These are phyloP conservation scores for Heliamphora pulchella DNA, from an alignment of 179 eudicot genomes.

Conservation along the genomic window DNA sequence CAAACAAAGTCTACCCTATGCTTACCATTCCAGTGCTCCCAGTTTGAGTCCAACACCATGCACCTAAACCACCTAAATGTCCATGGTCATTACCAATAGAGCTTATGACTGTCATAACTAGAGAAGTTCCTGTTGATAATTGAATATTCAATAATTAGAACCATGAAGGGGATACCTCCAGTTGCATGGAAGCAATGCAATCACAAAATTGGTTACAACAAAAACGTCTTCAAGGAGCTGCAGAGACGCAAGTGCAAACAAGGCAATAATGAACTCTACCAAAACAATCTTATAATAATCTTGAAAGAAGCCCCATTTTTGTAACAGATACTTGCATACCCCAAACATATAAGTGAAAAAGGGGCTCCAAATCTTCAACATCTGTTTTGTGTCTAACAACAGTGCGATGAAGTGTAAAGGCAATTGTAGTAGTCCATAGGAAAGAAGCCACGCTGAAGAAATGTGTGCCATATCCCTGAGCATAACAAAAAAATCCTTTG, in stretches of 20 bases:
- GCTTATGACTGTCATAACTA: constrained; percentile 76
- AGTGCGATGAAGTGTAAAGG: constrained; percentile 95
- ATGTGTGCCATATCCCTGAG: constrained; percentile 95
- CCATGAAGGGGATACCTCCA: constrained; percentile 12
- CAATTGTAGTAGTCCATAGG: constrained; percentile 92
- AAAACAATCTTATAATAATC: not conserved
- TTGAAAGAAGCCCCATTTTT: not conserved
- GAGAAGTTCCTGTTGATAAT: constrained; percentile 67
- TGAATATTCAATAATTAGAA: constrained; percentile 16
- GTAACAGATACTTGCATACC: constrained; percentile 44
- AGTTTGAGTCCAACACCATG: constrained; percentile 91
- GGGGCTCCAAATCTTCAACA: constrained; percentile 93
- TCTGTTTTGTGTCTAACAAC: constrained; percentile 96
- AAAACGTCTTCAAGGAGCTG: not conserved
- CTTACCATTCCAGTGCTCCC: constrained; percentile 87
- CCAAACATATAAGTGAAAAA: constrained; percentile 97
- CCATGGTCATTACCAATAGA: constrained; percentile 82
- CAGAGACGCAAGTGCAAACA: constrained; percentile 12
- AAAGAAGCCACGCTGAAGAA: constrained; percentile 96
- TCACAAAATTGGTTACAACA: not conserved
- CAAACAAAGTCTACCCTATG: constrained; percentile 8
- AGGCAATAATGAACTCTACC: not conserved
- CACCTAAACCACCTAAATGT: constrained; percentile 66
- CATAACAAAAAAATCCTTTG: constrained; percentile 84
- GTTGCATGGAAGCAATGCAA: constrained; percentile 6